phyloP scores from a whole-genome alignment of 176 grass and related monocot species.

The Triticum aestivum region IWGSC_CS_RefSeq_v2.1 NC_057806.1:658509677-658510176 shows the following conservation, averaged over 20 bases:
- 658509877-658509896: conserved; percentile 89
- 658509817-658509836: conserved; percentile 97
- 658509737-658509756: conserved; percentile 87
- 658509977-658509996: conserved; percentile 98
- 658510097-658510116: conserved; percentile 91
- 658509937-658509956: conserved; percentile 99
- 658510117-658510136: conserved; percentile 94
- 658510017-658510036: conserved; percentile 90
- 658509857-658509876: conserved; percentile 83
- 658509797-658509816: conserved; percentile 83
- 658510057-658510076: conserved; percentile 97
- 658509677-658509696: conserved; percentile 83
- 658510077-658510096: conserved; percentile 93
- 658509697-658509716: conserved; percentile 90
- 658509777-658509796: conserved; percentile 91
- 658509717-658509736: conserved; percentile 66
- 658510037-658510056: conserved; percentile 94
- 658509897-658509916: conserved; percentile 88
- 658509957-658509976: conserved; percentile 89
- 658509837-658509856: conserved; percentile 89
- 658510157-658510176: conserved; percentile 99
- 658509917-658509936: conserved; percentile 94
- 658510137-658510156: conserved; percentile 88
- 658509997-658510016: conserved; percentile 99
- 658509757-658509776: conserved; percentile 89